Evolutionary conservation across 345 rosid species (phyloP), one percentile per base, ranked within the genome.

Genomic region (Microthlaspi erraticum): DNA sequence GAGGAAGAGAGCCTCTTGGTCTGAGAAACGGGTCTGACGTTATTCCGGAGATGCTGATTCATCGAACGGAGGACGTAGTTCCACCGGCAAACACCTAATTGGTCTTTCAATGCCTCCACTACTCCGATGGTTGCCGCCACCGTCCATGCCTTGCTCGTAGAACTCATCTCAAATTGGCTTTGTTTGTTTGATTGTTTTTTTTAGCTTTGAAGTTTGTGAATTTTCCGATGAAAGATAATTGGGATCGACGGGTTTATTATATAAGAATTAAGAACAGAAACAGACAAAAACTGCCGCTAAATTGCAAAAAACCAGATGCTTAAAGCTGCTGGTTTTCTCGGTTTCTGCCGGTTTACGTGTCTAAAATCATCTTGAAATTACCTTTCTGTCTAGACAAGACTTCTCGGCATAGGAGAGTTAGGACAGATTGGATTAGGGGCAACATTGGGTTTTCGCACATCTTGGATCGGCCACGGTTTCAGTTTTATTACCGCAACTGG

Each of bases 71-170:
- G 23, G 18, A 68, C 34, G 77, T 79, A 79, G 68, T 82, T 90
- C 87, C 87, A 84, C 20, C 93, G 72, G 37, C 89, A 82, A 44
- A 86, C 53, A 0, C 91, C 91, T 65, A 73, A 31, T 29, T 83
- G 87, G 45, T 86, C 91, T 37, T 88, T 90, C 16, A 83, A 20
- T 5, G 88, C 86, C 73, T 84, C 91, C 26, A 90, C 86, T 6
- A 83, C 84, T 19, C 82, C 96, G 7, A 88, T 59, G 32, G 81
- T 78, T 11, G 75, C 80, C 1, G 85, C 89, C 2, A 79, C 84
- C 0, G 60, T 26, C 86, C 88, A 90, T 0, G 90, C 77, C 42
- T 81, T 86, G 66, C 81, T 83, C 3, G 81, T 62, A 5, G 79
- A 70, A 78, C 76, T 80, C 86, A 83, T 83, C 54, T 75, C 44